These are phyloP conservation scores for Salvia splendens DNA, from an alignment of 257 asterid species.

Conservation along the genomic window DNA sequence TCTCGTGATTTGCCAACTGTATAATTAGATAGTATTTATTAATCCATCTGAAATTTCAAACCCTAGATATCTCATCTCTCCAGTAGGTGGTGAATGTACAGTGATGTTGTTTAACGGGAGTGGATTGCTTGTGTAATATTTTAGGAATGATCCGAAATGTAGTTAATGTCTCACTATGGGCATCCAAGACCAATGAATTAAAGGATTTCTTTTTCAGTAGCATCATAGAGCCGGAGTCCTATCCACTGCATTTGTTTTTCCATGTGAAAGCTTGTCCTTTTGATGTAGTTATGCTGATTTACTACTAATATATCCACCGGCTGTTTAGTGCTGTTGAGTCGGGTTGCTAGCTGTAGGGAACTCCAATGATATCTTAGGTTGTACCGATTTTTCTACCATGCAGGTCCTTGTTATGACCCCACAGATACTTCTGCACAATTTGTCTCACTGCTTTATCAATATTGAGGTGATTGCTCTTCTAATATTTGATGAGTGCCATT, in stretches of 20 bases:
- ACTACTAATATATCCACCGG: conserved; percentile 4
- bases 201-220: neutral
- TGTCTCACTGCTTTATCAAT: conserved; percentile 79
- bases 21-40: neutral
- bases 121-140: neutral
- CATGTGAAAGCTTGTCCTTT: neutral
- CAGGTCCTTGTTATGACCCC: conserved; percentile 99
- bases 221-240: neutral
- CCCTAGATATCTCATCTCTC: conserved; percentile 20
- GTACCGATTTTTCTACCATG: conserved; percentile 26
- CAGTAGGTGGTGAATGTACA: conserved; percentile 16
- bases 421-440: conserved; percentile 66
- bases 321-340: neutral
- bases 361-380: conserved; percentile 13
- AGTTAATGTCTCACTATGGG: neutral
- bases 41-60: neutral
- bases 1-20: conserved; percentile 12
- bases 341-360: conserved; percentile 18
- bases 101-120: neutral
- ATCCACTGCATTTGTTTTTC: neutral
- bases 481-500: conserved; percentile 97
- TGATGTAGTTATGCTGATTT: conserved; percentile 4
- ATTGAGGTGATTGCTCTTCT: conserved; percentile 80
- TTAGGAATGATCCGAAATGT: neutral
- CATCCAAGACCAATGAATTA: neutral